A percentile compares a stretch with the other conserved stretches of the same genome.
Evolutionary conservation across 106 monocot genomes (phyloP).

Genomic region (Triglochin maritima): DNA sequence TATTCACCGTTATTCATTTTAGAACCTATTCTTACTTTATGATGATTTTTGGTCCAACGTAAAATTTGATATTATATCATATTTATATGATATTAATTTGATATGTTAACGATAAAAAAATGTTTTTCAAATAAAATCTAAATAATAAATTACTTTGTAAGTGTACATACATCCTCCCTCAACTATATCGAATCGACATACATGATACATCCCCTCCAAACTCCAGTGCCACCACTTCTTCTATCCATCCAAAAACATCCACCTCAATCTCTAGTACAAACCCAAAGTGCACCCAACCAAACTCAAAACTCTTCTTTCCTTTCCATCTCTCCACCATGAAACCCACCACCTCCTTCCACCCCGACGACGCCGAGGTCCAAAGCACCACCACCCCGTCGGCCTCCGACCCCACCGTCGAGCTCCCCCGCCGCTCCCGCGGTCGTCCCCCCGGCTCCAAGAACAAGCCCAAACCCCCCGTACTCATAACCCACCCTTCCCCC

Average conservation of each 20-base stretch:
- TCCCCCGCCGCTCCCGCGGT: conserved; percentile 32
- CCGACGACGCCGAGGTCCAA: conserved; percentile 25
- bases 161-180: neutral
- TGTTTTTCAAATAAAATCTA: too few species aligned
- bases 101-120: too few species aligned
- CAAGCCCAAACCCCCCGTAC: conserved; percentile 54
- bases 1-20: too few species aligned
- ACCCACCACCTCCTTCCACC: conserved; percentile 2
- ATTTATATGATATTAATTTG: too few species aligned
- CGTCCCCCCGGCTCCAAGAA: conserved; percentile 71
- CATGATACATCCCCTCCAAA: neutral
- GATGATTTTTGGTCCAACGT: too few species aligned
- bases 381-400: neutral
- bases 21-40: too few species aligned
- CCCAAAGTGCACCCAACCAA: neutral
- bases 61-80: too few species aligned
- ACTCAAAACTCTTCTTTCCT: neutral
- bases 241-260: too few species aligned
- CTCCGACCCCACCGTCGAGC: conserved; percentile 20
- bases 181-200: neutral
- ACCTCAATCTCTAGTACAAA: neutral
- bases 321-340: too few species aligned
- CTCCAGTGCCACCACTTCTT: neutral
- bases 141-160: too few species aligned
- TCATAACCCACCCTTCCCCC: conserved; percentile 17